phyloP scores from a whole-genome alignment of 306 rosid genomes.

The Castanopsis chinensis region DNA sequence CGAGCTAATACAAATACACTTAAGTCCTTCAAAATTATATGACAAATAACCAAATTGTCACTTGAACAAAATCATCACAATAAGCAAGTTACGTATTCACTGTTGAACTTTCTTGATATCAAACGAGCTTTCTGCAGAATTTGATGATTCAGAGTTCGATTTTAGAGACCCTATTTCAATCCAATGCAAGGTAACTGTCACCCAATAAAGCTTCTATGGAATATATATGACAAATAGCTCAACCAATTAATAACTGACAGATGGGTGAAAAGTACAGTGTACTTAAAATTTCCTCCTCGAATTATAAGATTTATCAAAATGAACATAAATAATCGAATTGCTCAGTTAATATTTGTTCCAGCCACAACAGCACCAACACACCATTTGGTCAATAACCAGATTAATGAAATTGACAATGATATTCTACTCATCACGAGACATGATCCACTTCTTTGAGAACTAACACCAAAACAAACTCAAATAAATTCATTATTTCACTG shows the following conservation, averaged over 20 bases:
- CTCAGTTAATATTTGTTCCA: background rate
- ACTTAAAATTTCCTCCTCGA: conserved; percentile 7
- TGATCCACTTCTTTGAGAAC: background rate
- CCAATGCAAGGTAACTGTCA: conserved; percentile 19
- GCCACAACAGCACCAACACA: background rate
- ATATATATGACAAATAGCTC: conserved; percentile 17
- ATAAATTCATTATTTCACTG: background rate
- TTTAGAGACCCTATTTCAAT: conserved; percentile 27
- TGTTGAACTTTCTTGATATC: conserved; percentile 41
- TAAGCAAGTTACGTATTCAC: conserved; percentile 52
- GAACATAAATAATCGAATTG: background rate
- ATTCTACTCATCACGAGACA: background rate
- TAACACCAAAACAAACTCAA: background rate
- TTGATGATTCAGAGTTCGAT: conserved; percentile 61
- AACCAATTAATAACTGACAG: background rate
- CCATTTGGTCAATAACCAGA: background rate
- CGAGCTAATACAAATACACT: no score
- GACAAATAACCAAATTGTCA: background rate
- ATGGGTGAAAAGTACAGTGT: background rate
- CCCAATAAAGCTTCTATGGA: conserved; percentile 14
- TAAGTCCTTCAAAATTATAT: background rate
- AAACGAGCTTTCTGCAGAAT: conserved; percentile 82
- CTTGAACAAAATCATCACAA: background rate
- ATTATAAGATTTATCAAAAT: background rate
- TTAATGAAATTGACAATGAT: background rate